A percentile compares a stretch with the other conserved stretches of the same genome.
These are phyloP conservation scores for Diaporthe sp. DNA, from an alignment of 2,329 filamentous ascomycete species.

Conservation along the genomic window DNA sequence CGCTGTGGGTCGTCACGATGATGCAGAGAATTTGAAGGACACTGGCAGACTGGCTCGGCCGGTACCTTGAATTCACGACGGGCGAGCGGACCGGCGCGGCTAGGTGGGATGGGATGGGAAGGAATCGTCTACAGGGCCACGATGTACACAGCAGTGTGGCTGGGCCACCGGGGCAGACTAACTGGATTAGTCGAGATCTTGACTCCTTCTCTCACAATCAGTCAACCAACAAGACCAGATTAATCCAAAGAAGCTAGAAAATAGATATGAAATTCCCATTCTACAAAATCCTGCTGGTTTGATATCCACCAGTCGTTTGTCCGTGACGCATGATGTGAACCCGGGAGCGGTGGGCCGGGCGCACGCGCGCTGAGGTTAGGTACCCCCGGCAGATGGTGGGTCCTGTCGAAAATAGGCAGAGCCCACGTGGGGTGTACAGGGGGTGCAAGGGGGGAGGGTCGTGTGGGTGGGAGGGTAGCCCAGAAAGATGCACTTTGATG, in stretches of 20 bases:
- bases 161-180: slow-evolving; percentile 27
- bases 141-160: slow-evolving; percentile 20
- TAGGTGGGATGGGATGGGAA: slow-evolving; percentile 11
- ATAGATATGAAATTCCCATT: slow-evolving; percentile 13
- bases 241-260: slow-evolving; percentile 10
- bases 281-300: neutral
- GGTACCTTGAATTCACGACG: neutral
- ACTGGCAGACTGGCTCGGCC: slow-evolving; percentile 14
- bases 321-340: slow-evolving; percentile 12
- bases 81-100: slow-evolving; percentile 18
- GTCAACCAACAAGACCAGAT: neutral
- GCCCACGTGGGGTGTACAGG: slow-evolving; percentile 23
- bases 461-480: no score
- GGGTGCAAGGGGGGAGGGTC: neutral
- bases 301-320: neutral
- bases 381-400: slow-evolving; percentile 1
- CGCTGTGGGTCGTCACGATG: neutral
- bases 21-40: neutral
- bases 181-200: slow-evolving; percentile 27
- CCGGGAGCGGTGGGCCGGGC: slow-evolving; percentile 4
- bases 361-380: neutral
- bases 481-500: slow-evolving; percentile 27
- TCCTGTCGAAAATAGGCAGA: slow-evolving; percentile 27
- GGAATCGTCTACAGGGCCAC: neutral
- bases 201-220: neutral